These are phyloP conservation scores for Geotrichum siamense DNA, from an alignment of 1,139 yeast species.

Conservation along the genomic window DNA sequence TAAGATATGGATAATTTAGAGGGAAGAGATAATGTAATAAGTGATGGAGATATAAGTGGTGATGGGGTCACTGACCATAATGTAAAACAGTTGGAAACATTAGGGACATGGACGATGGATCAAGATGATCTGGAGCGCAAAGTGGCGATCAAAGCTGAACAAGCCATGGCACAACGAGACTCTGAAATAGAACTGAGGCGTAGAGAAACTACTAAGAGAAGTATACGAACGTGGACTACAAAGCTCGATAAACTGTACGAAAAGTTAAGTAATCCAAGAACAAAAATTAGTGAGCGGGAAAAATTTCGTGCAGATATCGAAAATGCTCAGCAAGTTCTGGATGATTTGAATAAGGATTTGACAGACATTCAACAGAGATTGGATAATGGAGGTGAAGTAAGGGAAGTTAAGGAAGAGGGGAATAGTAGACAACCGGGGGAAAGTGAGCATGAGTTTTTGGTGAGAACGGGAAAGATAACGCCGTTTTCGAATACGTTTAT, in stretches of 20 bases:
- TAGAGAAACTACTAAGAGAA: constrained; percentile 52
- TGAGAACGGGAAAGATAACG: constrained; percentile 87
- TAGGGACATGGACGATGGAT: constrained; percentile 43
- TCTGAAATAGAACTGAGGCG: constrained; percentile 69
- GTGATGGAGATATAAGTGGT: no score
- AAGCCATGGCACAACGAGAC: constrained; percentile 53
- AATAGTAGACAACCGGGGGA: constrained; percentile 53
- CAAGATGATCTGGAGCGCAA: constrained; percentile 68
- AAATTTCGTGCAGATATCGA: constrained; percentile 49
- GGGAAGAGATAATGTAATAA: no score
- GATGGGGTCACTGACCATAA: no score
- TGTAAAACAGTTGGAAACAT: constrained; percentile 20
- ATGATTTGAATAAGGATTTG: constrained; percentile 51
- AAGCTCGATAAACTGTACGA: constrained; percentile 45
- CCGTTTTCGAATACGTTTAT: constrained; percentile 77
- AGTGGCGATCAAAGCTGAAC: constrained; percentile 62
- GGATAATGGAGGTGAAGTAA: constrained; percentile 24
- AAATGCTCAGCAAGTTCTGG: constrained; percentile 43
- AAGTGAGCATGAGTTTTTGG: constrained; percentile 66
- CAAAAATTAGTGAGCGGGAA: constrained; percentile 61
- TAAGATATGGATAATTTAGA: no score
- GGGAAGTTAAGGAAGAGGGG: constrained; percentile 16
- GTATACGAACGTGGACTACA: constrained; percentile 36
- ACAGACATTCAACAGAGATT: constrained; percentile 58
- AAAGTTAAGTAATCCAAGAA: constrained; percentile 46